Conservation (phyloP, 2,329 filamentous ascomycete species). For the Fusarium marasasianum region DNA sequence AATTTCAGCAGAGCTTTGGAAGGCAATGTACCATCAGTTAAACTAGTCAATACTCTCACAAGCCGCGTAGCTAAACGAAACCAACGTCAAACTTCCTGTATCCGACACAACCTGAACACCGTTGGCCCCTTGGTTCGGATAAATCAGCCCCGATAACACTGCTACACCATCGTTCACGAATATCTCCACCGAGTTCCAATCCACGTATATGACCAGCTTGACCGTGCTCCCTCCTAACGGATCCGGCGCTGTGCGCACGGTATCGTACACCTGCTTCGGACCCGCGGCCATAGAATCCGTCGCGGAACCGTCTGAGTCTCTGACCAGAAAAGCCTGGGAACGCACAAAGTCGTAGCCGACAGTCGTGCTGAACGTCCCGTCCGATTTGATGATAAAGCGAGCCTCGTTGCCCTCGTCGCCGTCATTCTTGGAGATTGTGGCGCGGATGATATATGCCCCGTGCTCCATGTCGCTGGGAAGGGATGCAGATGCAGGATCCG, state of each 20-base stretch:
- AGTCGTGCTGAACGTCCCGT: background rate
- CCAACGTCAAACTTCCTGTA: background rate
- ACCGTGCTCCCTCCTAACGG: background rate
- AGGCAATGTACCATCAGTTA: background rate
- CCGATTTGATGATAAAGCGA: background rate
- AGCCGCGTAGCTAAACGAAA: background rate
- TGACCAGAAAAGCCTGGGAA: background rate
- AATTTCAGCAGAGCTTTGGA: accelerated
- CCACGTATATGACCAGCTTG: background rate
- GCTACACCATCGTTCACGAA: background rate
- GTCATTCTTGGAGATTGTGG: background rate
- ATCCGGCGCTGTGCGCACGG: background rate
- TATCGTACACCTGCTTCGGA: background rate
- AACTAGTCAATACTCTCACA: background rate
- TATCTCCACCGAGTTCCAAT: background rate
- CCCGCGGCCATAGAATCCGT: background rate
- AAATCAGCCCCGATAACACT: background rate
- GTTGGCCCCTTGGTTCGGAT: background rate
- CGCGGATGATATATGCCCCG: background rate
- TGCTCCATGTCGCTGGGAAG: background rate
- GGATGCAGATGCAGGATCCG: background rate
- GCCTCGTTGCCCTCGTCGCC: background rate
- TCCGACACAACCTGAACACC: background rate
- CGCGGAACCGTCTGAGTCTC: background rate
- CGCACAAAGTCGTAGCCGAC: background rate